Evolutionary conservation across 2,329 filamentous ascomycete genomes (phyloP).

Genomic region (Aurifilum marmelostoma): DNA sequence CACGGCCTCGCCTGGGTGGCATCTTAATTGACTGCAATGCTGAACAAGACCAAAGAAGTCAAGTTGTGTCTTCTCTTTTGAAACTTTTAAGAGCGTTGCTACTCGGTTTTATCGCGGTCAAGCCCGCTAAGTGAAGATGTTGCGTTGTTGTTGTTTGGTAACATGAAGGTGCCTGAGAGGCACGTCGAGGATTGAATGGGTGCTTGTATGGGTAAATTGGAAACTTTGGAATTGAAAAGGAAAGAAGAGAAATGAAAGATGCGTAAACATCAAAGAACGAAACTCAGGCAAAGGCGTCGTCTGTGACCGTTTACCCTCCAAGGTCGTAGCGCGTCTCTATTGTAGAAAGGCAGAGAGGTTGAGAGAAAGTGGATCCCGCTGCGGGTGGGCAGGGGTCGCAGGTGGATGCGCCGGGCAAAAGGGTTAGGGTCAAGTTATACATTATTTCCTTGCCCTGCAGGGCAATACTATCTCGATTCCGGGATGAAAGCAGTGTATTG

Average conservation of each 20-base stretch:
- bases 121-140: not conserved
- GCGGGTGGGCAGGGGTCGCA: not conserved
- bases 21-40: slow-evolving; percentile 12
- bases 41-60: not conserved
- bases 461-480: not conserved
- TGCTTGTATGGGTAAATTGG: not conserved
- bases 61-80: not conserved
- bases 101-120: not conserved
- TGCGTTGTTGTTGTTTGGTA: not conserved
- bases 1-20: slow-evolving; percentile 26
- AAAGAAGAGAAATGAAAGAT: not conserved
- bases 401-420: too few species aligned
- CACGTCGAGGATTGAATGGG: not conserved
- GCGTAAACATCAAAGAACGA: not conserved
- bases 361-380: slow-evolving; percentile 1
- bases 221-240: not conserved
- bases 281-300: too few species aligned
- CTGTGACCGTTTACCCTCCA: not conserved
- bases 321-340: slow-evolving; percentile 3
- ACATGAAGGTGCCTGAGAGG: not conserved
- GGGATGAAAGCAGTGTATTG: not conserved
- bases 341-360: not conserved
- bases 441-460: not conserved
- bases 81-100: not conserved
- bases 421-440: not conserved